Base-by-base conservation (phyloP, 768 basidiomycete genomes). In the Ramaria sp. region DNA sequence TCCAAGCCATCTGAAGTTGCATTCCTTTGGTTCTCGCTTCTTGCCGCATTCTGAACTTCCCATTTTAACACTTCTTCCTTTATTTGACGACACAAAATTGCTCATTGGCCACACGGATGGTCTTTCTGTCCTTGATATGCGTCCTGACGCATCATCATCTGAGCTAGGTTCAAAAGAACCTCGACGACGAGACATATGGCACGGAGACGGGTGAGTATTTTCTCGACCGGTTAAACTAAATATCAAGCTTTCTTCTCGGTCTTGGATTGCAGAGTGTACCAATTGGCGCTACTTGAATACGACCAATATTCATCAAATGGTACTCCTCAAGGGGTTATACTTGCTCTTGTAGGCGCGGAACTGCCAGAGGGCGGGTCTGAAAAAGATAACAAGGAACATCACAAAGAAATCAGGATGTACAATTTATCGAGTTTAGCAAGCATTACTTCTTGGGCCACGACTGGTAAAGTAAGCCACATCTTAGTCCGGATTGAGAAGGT, bases 21-120 rank as follows among this genome's bases (percentile, higher is more conserved):
- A 83, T 61, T 78, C 86, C 39, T 90, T 92, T 63, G 89, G 89
- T 20, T 91, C 88, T 18, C 78, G 88, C 15, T 92, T 92, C 64
- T 71, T 92, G 32, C 88, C 89, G 10, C 89, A 92, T 61, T 70
- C 88, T 15, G 84, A 78, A 2, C 73, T 78, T 0, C 86, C 77
- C 30, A 91, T 92, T 57, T 79, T 81, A 53, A 84, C 85, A 65
- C 65, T 90, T 10, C 73, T 92, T 30, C 87, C 89, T 7, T 63
- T 92, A 20, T 69, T 79, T 37, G 75, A 75, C 18, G 79, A 85
- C 58, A 73, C 74, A 50, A 65, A 87, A 37, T 54, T 92, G n/a
- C 76, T 92, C 12, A 77, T 92, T 25, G 89, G 89, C 3, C 84
- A 86, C 55, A 83, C 88, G 58, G 75, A 82, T 56, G 89, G 89